These are phyloP conservation scores for Epipyxis sp. DNA, from an alignment of 108 stramenopile genomes.

Conservation along the genomic window DNA sequence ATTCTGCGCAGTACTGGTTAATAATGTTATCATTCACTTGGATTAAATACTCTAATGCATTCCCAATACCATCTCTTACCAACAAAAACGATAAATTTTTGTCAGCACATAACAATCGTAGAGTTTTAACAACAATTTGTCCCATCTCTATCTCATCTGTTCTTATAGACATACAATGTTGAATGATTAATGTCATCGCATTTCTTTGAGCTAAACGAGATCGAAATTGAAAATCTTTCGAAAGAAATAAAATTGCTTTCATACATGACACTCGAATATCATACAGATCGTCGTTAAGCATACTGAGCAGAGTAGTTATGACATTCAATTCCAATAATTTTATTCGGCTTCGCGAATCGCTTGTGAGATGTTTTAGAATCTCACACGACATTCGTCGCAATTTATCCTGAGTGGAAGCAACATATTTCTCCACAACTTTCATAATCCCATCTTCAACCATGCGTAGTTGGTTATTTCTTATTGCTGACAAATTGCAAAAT, in stretches of 20 bases:
- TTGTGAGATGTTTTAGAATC: constrained; percentile 19
- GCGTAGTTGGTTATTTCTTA: constrained; percentile 12
- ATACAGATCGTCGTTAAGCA: background rate
- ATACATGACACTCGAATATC: background rate
- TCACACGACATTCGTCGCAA: constrained; percentile 5
- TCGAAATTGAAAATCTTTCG: constrained; percentile 23
- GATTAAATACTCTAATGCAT: background rate
- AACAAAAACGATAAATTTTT: background rate
- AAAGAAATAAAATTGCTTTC: background rate
- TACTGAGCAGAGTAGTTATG: background rate
- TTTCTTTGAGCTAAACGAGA: too few species aligned
- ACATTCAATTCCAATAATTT: constrained; percentile 15
- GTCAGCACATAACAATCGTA: constrained; percentile 18
- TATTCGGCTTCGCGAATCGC: background rate
- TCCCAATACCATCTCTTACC: constrained; percentile 15
- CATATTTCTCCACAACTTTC: constrained; percentile 10
- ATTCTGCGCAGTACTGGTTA: constrained; percentile 18
- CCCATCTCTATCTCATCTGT: background rate
- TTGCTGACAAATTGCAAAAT: constrained; percentile 31
- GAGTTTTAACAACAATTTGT: constrained; percentile 9
- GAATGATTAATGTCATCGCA: too few species aligned
- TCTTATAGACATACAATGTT: background rate
- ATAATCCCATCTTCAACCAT: constrained; percentile 22
- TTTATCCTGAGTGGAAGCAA: background rate
- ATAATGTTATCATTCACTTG: constrained; percentile 3